Conservation (phyloP, 345 rosid species). For the Lepidium didymum region DNA sequence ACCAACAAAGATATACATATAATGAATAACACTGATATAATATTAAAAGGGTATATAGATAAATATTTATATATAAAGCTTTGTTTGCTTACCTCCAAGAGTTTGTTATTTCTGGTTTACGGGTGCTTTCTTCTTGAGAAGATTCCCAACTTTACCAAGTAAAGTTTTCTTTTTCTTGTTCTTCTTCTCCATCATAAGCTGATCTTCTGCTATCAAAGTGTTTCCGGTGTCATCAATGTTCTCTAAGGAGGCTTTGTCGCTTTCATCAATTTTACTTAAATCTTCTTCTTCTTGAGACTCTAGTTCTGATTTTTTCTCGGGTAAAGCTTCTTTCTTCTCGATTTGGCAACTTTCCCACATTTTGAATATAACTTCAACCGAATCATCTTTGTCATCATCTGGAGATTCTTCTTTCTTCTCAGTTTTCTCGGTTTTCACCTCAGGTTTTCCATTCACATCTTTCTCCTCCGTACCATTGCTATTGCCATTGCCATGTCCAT, state of each 20-base stretch:
- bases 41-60: slow-evolving; percentile 18
- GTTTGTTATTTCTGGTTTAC: slow-evolving; percentile 52
- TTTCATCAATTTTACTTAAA: slow-evolving; percentile 51
- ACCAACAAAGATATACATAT: slow-evolving; percentile 18
- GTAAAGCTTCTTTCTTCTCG: slow-evolving; percentile 89
- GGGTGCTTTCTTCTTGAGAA: slow-evolving; percentile 82
- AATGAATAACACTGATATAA: slow-evolving; percentile 17
- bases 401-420: slow-evolving; percentile 35
- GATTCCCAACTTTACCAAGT: slow-evolving; percentile 83
- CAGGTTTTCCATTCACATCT: slow-evolving; percentile 41
- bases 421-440: slow-evolving; percentile 32
- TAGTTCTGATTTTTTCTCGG: slow-evolving; percentile 58
- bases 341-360: slow-evolving; percentile 99
- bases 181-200: slow-evolving; percentile 32
- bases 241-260: slow-evolving; percentile 54
- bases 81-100: slow-evolving; percentile 11
- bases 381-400: slow-evolving; percentile 47
- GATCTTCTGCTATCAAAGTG: slow-evolving; percentile 50
- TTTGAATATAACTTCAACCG: slow-evolving; percentile 68
- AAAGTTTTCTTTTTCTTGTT: slow-evolving; percentile 85
- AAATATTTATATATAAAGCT: neutral
- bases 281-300: slow-evolving; percentile 73
- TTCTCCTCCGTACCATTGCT: slow-evolving; percentile 33
- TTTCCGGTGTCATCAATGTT: slow-evolving; percentile 40
- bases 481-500: slow-evolving; percentile 7